Conservation (phyloP, 257 asterid genomes). For the Schizonepeta tenuifolia region DNA sequence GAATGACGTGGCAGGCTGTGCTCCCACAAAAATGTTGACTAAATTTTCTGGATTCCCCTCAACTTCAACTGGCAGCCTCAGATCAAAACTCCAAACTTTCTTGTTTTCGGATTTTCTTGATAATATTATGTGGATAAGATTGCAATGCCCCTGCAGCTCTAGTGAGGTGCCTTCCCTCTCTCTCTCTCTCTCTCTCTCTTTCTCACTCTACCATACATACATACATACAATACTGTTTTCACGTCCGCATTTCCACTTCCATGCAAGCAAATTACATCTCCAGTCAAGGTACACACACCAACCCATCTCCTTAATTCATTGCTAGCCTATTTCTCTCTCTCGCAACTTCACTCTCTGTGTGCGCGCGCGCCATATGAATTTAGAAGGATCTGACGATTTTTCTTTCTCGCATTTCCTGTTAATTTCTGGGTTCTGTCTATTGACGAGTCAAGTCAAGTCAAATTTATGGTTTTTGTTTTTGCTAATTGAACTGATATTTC, state of each 20-base stretch:
- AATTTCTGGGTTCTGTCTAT: conserved; percentile 17
- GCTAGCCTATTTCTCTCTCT: not conserved
- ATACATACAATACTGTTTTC: conserved; percentile 7
- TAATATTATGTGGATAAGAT: conserved; percentile 44
- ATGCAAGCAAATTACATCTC: conserved; percentile 37
- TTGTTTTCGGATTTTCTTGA: conserved; percentile 26
- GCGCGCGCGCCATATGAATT: too few relatives aligned
- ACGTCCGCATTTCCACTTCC: conserved; percentile 24
- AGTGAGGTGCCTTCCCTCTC: not conserved
- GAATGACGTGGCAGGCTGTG: conserved; percentile 32
- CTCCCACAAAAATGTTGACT: conserved; percentile 32
- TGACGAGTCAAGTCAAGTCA: conserved; percentile 19
- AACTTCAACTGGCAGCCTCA: conserved; percentile 33
- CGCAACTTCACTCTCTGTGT: too few relatives aligned
- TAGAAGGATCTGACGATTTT: not conserved
- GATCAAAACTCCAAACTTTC: conserved; percentile 1
- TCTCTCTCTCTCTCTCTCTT: not conserved
- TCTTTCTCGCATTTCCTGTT: conserved; percentile 14
- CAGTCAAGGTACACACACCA: conserved; percentile 21
- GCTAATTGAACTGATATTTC: conserved; percentile 5
- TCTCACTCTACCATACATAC: not conserved
- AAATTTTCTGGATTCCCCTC: conserved; percentile 21
- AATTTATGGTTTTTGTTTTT: conserved; percentile 16
- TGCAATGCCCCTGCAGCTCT: not conserved
- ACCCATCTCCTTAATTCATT: not conserved